phyloP scores from a whole-genome alignment of 257 asterid genomes.

The Gardenia jasminoides region DNA sequence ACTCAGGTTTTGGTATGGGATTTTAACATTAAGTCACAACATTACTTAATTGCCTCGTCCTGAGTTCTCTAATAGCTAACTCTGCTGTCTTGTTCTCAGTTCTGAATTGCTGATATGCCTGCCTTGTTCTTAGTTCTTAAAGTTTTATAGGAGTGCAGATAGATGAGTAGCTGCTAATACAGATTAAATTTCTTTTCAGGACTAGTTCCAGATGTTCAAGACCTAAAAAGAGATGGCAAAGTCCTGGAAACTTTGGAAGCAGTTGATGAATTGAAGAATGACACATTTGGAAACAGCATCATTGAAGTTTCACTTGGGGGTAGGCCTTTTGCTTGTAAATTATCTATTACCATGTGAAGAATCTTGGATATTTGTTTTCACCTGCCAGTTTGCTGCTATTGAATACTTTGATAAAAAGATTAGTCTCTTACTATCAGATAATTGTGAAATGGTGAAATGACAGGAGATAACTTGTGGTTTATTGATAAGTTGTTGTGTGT shows the following conservation, averaged over 20 bases:
- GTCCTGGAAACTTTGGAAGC: conserved; percentile 57
- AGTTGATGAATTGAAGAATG: conserved; percentile 31
- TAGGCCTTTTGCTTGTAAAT: conserved; percentile 32
- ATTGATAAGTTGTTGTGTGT: no score
- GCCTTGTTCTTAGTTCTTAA: no score
- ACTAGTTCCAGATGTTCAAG: conserved; percentile 75
- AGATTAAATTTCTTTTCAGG: conserved; percentile 48
- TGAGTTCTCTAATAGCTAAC: neutral
- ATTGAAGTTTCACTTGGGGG: conserved; percentile 69
- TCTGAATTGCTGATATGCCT: no score
- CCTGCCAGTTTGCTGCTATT: neutral
- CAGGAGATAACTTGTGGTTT: neutral
- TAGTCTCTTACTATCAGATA: neutral
- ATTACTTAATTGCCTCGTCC: no score
- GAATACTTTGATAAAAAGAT: neutral
- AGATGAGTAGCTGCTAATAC: conserved; percentile 23
- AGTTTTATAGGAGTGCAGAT: no score
- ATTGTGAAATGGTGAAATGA: neutral
- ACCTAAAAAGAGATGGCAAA: conserved; percentile 54
- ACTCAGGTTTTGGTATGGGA: no score
- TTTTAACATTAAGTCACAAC: no score
- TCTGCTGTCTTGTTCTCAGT: no score
- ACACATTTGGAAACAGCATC: conserved; percentile 34
- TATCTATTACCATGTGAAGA: neutral
- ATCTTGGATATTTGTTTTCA: neutral